A percentile compares a stretch with the other conserved stretches of the same genome.
Conservation (phyloP, 306 rosid genomes). For the Parietaria judaica region DNA sequence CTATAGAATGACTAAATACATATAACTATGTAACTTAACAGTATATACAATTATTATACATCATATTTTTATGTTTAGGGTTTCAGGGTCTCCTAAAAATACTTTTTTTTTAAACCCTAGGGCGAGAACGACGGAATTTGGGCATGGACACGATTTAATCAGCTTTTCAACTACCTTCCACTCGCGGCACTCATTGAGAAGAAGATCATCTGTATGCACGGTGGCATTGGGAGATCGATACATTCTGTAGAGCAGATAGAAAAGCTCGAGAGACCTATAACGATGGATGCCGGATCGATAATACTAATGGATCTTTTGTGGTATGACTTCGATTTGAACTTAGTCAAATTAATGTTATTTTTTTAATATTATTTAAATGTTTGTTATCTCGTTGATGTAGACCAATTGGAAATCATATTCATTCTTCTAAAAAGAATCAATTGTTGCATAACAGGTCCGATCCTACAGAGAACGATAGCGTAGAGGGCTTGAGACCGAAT, state of each 20-base stretch:
- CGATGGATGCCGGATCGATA: slow-evolving; percentile 99
- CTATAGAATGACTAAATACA: too few relatives aligned
- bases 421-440: slow-evolving; percentile 52
- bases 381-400: too few relatives aligned
- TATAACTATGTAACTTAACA: too few relatives aligned
- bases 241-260: slow-evolving; percentile 90
- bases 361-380: too few relatives aligned
- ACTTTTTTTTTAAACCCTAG: slow-evolving; percentile 30
- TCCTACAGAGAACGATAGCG: slow-evolving; percentile 97
- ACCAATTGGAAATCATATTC: too few relatives aligned
- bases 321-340: slow-evolving; percentile 25
- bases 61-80: slow-evolving; percentile 16
- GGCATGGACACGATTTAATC: slow-evolving; percentile 99
- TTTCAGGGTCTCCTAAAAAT: slow-evolving; percentile 26
- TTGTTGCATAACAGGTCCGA: slow-evolving; percentile 95
- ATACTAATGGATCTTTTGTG: slow-evolving; percentile 92
- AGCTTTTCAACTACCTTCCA: slow-evolving; percentile 95
- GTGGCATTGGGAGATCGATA: slow-evolving; percentile 99
- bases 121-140: slow-evolving; percentile 99
- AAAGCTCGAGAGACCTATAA: slow-evolving; percentile 96
- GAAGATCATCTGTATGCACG: slow-evolving; percentile 99
- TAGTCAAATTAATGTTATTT: slow-evolving; percentile 7
- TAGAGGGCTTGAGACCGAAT: slow-evolving; percentile 98
- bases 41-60: slow-evolving; percentile 19
- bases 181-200: slow-evolving; percentile 95